These are phyloP conservation scores for Sechiopsis laciniata DNA, from an alignment of 306 rosid genomes.

Conservation along the genomic window DNA sequence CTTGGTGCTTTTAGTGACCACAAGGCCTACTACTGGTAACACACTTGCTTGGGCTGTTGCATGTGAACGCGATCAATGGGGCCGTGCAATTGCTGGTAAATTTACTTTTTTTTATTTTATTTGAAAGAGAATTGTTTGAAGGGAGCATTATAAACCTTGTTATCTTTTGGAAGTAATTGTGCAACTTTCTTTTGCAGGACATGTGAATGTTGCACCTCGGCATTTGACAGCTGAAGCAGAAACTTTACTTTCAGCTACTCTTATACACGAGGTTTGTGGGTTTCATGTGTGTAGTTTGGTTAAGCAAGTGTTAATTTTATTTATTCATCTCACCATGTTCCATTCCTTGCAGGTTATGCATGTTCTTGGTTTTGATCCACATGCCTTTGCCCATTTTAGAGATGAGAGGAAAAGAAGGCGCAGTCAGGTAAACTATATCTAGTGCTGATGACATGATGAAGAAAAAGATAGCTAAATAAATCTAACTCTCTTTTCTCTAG, in stretches of 20 bases:
- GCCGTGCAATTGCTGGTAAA: slow-evolving; percentile 91
- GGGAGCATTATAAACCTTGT: not conserved
- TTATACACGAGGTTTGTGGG: slow-evolving; percentile 76
- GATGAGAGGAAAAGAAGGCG: slow-evolving; percentile 95
- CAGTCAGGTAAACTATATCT: slow-evolving; percentile 46
- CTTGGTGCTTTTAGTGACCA: slow-evolving; percentile 91
- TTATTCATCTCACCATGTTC: slow-evolving; percentile 21
- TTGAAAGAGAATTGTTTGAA: not conserved
- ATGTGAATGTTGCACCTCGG: slow-evolving; percentile 97
- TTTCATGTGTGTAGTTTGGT: slow-evolving; percentile 15
- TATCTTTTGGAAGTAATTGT: slow-evolving; percentile 8
- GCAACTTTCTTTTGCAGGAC: slow-evolving; percentile 46
- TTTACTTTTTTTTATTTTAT: not conserved
- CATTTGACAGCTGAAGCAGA: slow-evolving; percentile 98
- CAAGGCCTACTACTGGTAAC: slow-evolving; percentile 94
- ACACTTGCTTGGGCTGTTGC: slow-evolving; percentile 99
- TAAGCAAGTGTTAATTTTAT: slow-evolving; percentile 18
- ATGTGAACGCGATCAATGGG: slow-evolving; percentile 99
- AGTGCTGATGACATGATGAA: slow-evolving; percentile 11
- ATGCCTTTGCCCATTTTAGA: slow-evolving; percentile 95
- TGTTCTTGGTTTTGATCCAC: slow-evolving; percentile 98
- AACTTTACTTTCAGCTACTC: slow-evolving; percentile 90
- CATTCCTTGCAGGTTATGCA: slow-evolving; percentile 75
- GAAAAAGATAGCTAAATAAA: not conserved
- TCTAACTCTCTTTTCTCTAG: not conserved